Evolutionary conservation across 768 basidiomycete species (phyloP).

Genomic region (Lentinula raphanica): DNA sequence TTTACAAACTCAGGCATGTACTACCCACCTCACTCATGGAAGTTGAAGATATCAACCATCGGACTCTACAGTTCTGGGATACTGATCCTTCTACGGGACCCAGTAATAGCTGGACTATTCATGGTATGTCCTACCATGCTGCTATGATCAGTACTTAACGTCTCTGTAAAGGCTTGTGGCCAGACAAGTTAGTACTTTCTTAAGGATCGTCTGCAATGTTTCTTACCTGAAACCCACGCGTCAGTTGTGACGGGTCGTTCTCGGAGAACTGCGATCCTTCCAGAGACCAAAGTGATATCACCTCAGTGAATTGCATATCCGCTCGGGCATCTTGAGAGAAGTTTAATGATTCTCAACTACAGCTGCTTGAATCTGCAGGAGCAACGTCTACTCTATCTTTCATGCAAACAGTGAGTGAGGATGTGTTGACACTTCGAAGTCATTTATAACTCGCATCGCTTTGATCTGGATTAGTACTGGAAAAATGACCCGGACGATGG

Average conservation of each 20-base stretch:
- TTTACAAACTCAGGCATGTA: slow-evolving; percentile 46
- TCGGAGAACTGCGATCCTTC: slow-evolving; percentile 38
- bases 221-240: not conserved
- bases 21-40: too few species aligned
- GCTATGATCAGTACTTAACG: not conserved
- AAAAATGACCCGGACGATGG: slow-evolving; percentile 46
- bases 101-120: slow-evolving; percentile 66
- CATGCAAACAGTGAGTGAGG: slow-evolving; percentile 39
- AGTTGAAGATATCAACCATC: too few species aligned
- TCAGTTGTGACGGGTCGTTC: slow-evolving; percentile 53
- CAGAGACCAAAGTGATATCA: slow-evolving; percentile 40
- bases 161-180: slow-evolving; percentile 50
- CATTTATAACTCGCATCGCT: too few species aligned
- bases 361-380: slow-evolving; percentile 57
- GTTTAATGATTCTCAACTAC: not conserved
- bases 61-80: slow-evolving; percentile 59
- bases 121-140: slow-evolving; percentile 36
- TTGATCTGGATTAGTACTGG: slow-evolving; percentile 44
- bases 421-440: too few species aligned
- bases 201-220: not conserved
- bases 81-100: slow-evolving; percentile 61
- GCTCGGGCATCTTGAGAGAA: too few species aligned
- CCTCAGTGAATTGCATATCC: slow-evolving; percentile 23
- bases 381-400: slow-evolving; percentile 53
- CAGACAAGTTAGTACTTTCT: slow-evolving; percentile 42